Conservation (phyloP, 768 basidiomycete species). For the Pisolithus orientalis region DNA sequence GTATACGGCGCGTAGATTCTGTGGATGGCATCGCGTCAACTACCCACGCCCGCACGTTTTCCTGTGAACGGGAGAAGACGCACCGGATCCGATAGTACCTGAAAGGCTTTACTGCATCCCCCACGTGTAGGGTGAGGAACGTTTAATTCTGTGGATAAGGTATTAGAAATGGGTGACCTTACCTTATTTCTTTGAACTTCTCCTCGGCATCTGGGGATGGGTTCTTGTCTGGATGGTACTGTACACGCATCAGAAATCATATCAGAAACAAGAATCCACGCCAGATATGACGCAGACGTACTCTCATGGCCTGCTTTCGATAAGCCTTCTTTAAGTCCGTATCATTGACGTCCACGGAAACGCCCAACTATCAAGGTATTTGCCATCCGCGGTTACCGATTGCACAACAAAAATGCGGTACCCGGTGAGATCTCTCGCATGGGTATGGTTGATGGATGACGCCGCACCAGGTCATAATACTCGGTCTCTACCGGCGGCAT, state of each 20-base stretch:
- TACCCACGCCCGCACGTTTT: not conserved
- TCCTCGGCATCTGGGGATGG: constrained; percentile 87
- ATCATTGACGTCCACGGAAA: constrained; percentile 67
- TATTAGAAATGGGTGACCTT: constrained; percentile 13
- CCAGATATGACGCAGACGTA: constrained; percentile 27
- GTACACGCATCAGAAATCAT: not conserved
- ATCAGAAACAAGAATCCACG: not conserved
- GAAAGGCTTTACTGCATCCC: constrained; percentile 80
- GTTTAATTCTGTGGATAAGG: constrained; percentile 4
- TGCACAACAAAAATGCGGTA: not conserved
- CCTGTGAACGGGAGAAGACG: constrained; percentile 18
- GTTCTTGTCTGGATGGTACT: constrained; percentile 98
- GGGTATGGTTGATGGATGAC: not conserved
- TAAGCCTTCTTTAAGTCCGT: constrained; percentile 91
- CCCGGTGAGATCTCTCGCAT: not conserved
- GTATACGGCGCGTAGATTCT: constrained; percentile 85
- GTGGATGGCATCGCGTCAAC: constrained; percentile 12
- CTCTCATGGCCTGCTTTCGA: constrained; percentile 90
- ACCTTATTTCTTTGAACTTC: constrained; percentile 97
- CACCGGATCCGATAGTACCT: constrained; percentile 82
- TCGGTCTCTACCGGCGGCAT: constrained; percentile 91
- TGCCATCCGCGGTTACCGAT: not conserved
- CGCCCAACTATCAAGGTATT: constrained; percentile 48
- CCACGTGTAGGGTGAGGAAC: constrained; percentile 11
- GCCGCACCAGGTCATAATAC: constrained; percentile 77